Evolutionary conservation across 139 green algal genomes (phyloP).

Genomic region (Astrephomene gubernaculifera): DNA sequence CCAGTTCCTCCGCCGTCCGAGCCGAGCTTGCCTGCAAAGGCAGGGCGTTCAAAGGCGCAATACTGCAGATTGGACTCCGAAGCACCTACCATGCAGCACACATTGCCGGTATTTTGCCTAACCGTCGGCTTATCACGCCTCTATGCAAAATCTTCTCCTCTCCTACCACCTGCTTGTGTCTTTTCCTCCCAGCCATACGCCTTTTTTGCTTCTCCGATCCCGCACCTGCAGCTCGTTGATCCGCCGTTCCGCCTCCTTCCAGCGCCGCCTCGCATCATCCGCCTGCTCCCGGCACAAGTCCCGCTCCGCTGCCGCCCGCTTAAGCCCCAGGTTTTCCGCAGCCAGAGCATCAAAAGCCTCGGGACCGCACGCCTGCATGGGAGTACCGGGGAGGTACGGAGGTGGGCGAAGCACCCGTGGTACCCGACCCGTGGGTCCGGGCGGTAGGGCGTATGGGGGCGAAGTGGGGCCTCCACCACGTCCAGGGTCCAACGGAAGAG

Average conservation of each 20-base stretch:
- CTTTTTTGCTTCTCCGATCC: neutral
- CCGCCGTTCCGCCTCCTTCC: constrained; percentile 59
- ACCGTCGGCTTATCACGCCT: too few relatives aligned
- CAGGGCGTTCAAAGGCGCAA: too few relatives aligned
- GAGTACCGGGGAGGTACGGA: neutral
- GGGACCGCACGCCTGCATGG: constrained; percentile 43
- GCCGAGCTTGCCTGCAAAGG: constrained; percentile 25
- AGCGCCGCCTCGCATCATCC: constrained; percentile 46
- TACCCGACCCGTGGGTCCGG: too few relatives aligned
- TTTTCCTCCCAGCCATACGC: neutral
- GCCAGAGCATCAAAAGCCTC: constrained; percentile 56
- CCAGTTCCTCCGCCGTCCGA: constrained; percentile 46
- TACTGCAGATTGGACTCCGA: too few relatives aligned
- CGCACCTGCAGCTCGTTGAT: constrained; percentile 60
- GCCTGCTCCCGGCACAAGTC: constrained; percentile 57
- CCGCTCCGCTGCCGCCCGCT: constrained; percentile 52
- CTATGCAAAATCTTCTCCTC: too few relatives aligned
- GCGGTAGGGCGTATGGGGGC: too few relatives aligned
- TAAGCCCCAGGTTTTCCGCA: constrained; percentile 52
- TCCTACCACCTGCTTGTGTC: too few relatives aligned
- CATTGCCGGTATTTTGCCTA: too few relatives aligned
- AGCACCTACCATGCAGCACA: too few relatives aligned
- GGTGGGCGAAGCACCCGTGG: too few relatives aligned
- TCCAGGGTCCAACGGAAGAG: too few relatives aligned
- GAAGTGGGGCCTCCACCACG: too few relatives aligned